Evolutionary conservation across 352 stramenopile genomes (phyloP).

Genomic region (Pythium coloratum): DNA sequence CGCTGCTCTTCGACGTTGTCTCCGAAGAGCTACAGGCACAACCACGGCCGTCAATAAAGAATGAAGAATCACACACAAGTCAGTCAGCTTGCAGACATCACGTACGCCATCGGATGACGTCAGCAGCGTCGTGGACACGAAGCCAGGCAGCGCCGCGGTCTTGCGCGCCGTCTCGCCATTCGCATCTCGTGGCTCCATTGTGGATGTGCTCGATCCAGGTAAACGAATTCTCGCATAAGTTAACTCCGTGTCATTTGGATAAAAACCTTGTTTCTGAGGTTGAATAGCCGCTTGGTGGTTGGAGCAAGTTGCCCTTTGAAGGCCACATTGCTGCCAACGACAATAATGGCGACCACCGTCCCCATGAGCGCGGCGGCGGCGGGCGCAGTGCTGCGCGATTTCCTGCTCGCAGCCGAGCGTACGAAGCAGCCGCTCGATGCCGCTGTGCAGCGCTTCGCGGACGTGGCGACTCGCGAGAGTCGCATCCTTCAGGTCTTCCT

Average conservation of each 20-base stretch:
- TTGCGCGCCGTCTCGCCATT: conserved; percentile 20
- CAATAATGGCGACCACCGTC: neutral
- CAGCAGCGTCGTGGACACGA: conserved; percentile 81
- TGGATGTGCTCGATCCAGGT: neutral
- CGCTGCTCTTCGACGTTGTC: conserved; percentile 86
- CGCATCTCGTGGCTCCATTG: conserved; percentile 32
- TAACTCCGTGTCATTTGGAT: neutral
- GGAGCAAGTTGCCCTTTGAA: conserved; percentile 25
- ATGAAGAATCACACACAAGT: neutral
- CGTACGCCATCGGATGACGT: conserved; percentile 83
- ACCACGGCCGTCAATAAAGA: neutral
- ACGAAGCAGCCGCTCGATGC: conserved; percentile 59
- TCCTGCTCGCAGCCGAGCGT: conserved; percentile 66
- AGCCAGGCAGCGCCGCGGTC: conserved; percentile 39
- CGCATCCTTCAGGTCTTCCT: conserved; percentile 38
- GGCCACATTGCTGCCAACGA: neutral
- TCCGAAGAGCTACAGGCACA: conserved; percentile 67
- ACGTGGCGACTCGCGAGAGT: conserved; percentile 12
- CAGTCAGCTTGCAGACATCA: neutral
- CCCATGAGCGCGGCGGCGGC: conserved; percentile 11
- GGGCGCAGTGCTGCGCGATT: conserved; percentile 50
- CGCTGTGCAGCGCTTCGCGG: conserved; percentile 41
- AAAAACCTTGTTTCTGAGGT: conserved; percentile 22
- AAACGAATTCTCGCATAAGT: conserved; percentile 12
- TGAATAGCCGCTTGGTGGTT: conserved; percentile 12